Evolutionary conservation across 495 filamentous ascomycete genomes (phyloP).

Genomic region (Cenococcum geophilum): DNA sequence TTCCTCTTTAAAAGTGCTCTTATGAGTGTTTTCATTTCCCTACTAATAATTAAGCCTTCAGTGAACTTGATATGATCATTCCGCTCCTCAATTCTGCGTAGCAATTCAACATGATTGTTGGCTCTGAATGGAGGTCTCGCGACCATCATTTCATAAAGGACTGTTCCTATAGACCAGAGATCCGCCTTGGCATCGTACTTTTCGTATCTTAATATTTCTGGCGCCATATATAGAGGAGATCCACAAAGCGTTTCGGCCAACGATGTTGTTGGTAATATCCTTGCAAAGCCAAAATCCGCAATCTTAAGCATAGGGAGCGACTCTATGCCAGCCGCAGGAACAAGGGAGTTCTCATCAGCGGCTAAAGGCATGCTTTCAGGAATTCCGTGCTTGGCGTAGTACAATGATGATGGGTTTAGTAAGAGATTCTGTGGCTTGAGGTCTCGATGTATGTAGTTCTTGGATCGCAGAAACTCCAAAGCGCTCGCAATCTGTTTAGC

Average conservation of each 20-base stretch:
- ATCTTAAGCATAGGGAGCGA: constrained; percentile 93
- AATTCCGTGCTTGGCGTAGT: constrained; percentile 44
- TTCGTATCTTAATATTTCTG: constrained; percentile 94
- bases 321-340: constrained; percentile 74
- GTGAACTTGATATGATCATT: constrained; percentile 81
- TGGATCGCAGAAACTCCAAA: constrained; percentile 74
- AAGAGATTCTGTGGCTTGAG: constrained; percentile 97
- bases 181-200: constrained; percentile 96
- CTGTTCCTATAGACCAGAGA: constrained; percentile 95
- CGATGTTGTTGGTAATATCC: constrained; percentile 79
- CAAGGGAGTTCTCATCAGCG: constrained; percentile 67
- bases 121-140: constrained; percentile 89
- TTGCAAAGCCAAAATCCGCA: constrained; percentile 95
- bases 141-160: constrained; percentile 88
- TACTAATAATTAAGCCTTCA: constrained; percentile 61
- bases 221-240: constrained; percentile 98
- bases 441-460: constrained; percentile 89
- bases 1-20: constrained; percentile 74
- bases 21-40: constrained; percentile 76
- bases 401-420: constrained; percentile 74
- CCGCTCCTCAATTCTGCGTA: constrained; percentile 80
- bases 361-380: constrained; percentile 51
- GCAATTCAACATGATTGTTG: constrained; percentile 86
- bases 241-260: constrained; percentile 94
- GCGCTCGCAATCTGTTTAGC: constrained; percentile 92